Percentiles rank a stretch among this genome's conserved stretches.
Conservation (phyloP, 106 monocot genomes). For the Triglochin maritima region DNA sequence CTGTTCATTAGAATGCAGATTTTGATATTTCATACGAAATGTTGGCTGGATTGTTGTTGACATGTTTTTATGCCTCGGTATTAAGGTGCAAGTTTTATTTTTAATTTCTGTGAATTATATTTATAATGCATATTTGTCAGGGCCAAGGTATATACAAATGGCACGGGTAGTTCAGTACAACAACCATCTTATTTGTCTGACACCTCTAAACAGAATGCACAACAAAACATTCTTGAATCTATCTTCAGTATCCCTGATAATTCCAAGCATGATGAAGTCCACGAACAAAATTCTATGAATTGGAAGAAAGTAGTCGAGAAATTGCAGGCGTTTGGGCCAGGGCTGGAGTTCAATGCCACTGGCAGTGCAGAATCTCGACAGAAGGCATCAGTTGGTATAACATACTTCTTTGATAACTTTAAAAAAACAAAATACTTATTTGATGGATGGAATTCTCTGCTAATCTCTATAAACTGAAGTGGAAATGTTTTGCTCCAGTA, state of each 20-base stretch:
- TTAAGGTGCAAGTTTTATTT: too few relatives aligned
- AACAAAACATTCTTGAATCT: constrained; percentile 61
- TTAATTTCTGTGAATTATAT: too few relatives aligned
- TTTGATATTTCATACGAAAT: too few relatives aligned
- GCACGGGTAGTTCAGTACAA: too few relatives aligned
- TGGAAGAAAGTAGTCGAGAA: constrained; percentile 80
- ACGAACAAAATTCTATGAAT: constrained; percentile 42
- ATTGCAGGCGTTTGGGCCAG: constrained; percentile 53
- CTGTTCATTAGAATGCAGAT: too few relatives aligned
- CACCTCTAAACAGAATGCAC: constrained; percentile 23
- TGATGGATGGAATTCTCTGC: background rate
- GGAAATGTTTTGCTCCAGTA: background rate
- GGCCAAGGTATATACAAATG: too few relatives aligned
- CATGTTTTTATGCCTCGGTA: too few relatives aligned
- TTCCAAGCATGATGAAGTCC: constrained; percentile 7
- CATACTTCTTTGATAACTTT: background rate
- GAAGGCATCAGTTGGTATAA: constrained; percentile 30
- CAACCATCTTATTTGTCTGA: constrained; percentile 3
- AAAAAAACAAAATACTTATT: background rate
- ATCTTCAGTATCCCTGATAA: constrained; percentile 42
- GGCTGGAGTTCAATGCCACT: constrained; percentile 34
- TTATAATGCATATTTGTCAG: too few relatives aligned
- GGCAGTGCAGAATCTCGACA: constrained; percentile 15
- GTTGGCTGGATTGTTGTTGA: too few relatives aligned
- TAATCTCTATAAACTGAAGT: background rate